Evolutionary conservation across 345 rosid genomes (phyloP).

Genomic region (Populus nigra): DNA sequence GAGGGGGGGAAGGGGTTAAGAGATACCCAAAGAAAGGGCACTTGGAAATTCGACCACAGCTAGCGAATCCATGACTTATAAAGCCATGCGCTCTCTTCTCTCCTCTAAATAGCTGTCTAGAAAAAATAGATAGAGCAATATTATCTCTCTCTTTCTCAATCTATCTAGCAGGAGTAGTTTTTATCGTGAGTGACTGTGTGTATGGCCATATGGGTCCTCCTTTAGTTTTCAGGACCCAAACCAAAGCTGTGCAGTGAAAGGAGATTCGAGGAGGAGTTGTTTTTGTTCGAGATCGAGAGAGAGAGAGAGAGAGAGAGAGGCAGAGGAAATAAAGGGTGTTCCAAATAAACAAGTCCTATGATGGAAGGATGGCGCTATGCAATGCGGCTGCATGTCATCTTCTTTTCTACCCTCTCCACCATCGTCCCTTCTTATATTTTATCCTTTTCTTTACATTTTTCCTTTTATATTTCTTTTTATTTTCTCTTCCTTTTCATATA

Average conservation of each 20-base stretch:
- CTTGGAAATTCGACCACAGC: slow-evolving; percentile 26
- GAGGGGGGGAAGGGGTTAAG: slow-evolving; percentile 11
- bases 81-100: background rate
- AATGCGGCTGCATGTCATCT: slow-evolving; percentile 51
- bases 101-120: background rate
- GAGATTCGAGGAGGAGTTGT: slow-evolving; percentile 38
- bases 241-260: slow-evolving; percentile 24
- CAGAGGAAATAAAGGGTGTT: background rate
- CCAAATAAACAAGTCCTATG: background rate
- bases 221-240: slow-evolving; percentile 30
- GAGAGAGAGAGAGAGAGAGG: slow-evolving; percentile 5
- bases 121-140: background rate
- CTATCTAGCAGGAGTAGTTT: background rate
- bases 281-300: background rate
- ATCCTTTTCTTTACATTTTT: too few relatives aligned
- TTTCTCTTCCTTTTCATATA: too few relatives aligned
- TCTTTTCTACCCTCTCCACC: slow-evolving; percentile 9
- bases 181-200: background rate
- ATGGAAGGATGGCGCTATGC: background rate
- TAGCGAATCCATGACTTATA: slow-evolving; percentile 32
- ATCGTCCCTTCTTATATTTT: background rate
- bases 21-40: slow-evolving; percentile 21
- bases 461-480: too few relatives aligned
- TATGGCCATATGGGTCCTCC: slow-evolving; percentile 3
- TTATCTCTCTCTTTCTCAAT: background rate